Evolutionary conservation across 495 filamentous ascomycete genomes (phyloP).

Genomic region (Podospora fimiseda): DNA sequence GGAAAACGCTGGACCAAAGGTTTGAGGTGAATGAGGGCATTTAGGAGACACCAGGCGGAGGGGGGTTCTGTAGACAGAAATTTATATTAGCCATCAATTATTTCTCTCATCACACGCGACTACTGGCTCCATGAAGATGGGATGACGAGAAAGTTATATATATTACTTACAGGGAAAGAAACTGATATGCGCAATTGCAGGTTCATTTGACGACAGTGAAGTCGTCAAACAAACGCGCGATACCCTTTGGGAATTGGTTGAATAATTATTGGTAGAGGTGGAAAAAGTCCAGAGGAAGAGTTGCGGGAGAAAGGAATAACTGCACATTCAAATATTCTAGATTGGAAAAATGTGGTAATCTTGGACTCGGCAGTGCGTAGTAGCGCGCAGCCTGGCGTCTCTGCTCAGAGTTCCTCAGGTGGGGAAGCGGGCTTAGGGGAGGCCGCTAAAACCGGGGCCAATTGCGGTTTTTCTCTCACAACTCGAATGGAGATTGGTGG

Average conservation of each 20-base stretch:
- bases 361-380: neutral
- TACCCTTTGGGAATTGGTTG: constrained; percentile 11
- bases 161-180: constrained; percentile 43
- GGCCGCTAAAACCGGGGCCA: neutral
- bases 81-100: too few species aligned
- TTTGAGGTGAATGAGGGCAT: constrained; percentile 55
- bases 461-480: neutral
- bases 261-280: constrained; percentile 10
- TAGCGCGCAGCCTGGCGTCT: neutral
- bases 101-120: too few species aligned
- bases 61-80: constrained; percentile 36
- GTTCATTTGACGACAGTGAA: constrained; percentile 61
- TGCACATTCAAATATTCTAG: constrained; percentile 6
- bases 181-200: constrained; percentile 47
- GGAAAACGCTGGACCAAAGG: constrained; percentile 78
- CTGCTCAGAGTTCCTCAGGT: neutral
- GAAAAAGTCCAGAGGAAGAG: constrained; percentile 15
- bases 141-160: neutral
- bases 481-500: neutral
- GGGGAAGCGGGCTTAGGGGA: neutral
- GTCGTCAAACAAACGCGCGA: constrained; percentile 62
- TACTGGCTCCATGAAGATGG: too few species aligned
- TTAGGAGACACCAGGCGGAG: constrained; percentile 47
- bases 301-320: constrained; percentile 12
- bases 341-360: constrained; percentile 4